Evolutionary conservation across 345 rosid species (phyloP).

Genomic region (Hirschfeldia incana): DNA sequence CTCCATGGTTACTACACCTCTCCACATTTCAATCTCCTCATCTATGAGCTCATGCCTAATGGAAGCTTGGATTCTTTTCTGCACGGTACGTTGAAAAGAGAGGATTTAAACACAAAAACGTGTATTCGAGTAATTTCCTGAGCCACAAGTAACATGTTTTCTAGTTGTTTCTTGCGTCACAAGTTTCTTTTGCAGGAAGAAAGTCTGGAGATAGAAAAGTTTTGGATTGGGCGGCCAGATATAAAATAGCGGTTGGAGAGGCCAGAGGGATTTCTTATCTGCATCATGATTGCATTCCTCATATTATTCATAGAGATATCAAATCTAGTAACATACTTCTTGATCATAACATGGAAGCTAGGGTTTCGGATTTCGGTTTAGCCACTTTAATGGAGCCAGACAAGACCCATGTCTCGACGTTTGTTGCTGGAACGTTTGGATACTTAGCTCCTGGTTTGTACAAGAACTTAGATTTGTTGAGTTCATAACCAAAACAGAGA

Average conservation of each 20-base stretch:
- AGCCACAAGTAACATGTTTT: background rate
- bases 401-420: conserved; percentile 81
- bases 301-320: conserved; percentile 84
- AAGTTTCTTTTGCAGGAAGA: conserved; percentile 48
- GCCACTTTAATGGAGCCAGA: conserved; percentile 82
- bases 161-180: background rate
- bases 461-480: background rate
- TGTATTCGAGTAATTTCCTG: background rate
- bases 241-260: conserved; percentile 71
- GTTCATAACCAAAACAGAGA: background rate
- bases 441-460: conserved; percentile 78
- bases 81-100: conserved; percentile 44
- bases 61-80: conserved; percentile 69
- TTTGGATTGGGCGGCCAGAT: conserved; percentile 69
- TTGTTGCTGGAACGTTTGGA: conserved; percentile 84
- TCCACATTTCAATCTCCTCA: conserved; percentile 68
- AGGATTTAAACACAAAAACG: background rate
- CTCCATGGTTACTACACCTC: conserved; percentile 76
- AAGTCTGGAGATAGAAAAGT: conserved; percentile 33
- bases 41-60: conserved; percentile 85
- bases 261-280: conserved; percentile 90
- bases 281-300: conserved; percentile 89
- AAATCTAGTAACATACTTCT: conserved; percentile 81
- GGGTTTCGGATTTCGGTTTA: conserved; percentile 82
- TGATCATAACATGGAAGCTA: conserved; percentile 81